Percentiles rank a stretch among this genome's conserved stretches.
These are phyloP conservation scores for Glycine soja DNA, from an alignment of 306 rosid genomes.

Conservation along the genomic window DNA sequence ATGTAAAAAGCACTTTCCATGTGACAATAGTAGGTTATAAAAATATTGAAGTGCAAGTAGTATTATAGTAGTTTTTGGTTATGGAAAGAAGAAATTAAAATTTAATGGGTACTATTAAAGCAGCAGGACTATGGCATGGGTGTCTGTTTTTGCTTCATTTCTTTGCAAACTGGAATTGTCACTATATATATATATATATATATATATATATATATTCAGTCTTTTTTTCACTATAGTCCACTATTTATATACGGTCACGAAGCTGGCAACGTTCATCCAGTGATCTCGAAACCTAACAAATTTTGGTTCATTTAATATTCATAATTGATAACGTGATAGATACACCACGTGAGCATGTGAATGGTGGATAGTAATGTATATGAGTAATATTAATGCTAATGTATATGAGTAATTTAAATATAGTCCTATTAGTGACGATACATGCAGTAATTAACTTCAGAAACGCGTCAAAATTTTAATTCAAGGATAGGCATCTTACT, in stretches of 20 bases:
- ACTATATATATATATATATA: neutral
- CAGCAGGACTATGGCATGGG: neutral
- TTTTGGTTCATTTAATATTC: neutral
- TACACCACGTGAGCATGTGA: too few relatives aligned
- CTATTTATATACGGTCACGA: neutral
- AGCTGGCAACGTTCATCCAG: conserved; percentile 1
- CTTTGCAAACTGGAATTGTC: neutral
- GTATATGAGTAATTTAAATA: too few relatives aligned
- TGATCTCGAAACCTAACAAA: neutral
- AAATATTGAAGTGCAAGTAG: neutral
- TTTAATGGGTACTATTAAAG: neutral
- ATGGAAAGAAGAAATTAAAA: neutral
- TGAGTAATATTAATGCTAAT: too few relatives aligned
- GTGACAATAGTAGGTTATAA: neutral
- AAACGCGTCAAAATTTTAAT: too few relatives aligned
- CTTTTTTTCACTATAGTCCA: neutral
- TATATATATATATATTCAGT: too few relatives aligned
- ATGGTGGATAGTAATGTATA: too few relatives aligned
- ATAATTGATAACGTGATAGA: too few relatives aligned
- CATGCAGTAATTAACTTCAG: too few relatives aligned
- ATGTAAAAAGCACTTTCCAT: neutral
- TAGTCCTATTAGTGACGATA: too few relatives aligned
- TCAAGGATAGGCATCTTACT: too few relatives aligned
- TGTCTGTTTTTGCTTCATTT: neutral
- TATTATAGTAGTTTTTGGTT: neutral